Base-by-base conservation (phyloP, 2,329 filamentous ascomycete genomes). In the Ophiostoma pallidulum region DNA sequence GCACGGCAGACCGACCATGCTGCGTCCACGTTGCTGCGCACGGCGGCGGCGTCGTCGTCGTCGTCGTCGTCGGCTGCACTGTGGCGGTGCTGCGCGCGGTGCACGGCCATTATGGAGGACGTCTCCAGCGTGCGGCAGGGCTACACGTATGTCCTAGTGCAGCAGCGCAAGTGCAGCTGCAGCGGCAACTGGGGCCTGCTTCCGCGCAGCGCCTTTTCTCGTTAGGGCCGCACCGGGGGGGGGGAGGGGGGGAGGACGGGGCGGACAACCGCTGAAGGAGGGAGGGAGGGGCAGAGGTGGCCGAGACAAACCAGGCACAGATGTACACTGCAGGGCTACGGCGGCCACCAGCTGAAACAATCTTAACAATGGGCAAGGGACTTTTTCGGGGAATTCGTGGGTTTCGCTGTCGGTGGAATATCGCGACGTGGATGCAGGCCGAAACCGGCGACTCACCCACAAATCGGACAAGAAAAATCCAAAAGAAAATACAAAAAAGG, bases 41-140 rank as follows among this genome's bases (percentile, higher is more conserved):
- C 39, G 44, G 38, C 41, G 19, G 47, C 47, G 31, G 7, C 6
- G 41, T 42, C 37, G 38, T 13, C 36, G 19, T 31, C 18, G 20
- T 14, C 14, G 36, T 19, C 4, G 31, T 12, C 38, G 20, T 36
- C 31, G 31, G 31, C 49, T 52, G 48, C 47, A 36, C 59, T 60
- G 35, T 71, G 69, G 63, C 65, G 73, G 45, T 65, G 70, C 35
- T 81, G 75, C 57, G 74, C 75, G 18, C 68, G 82, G 33, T 86
- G 82, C 60, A 72, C 77, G 38, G 70, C 75, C 41, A 70, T 83
- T n/a, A 83, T 84, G 69, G 80, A 82, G 56, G 79, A 84, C 52
- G 64, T 75, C 0, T 62, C 60, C 24, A 67, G 62, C 13, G 63
- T 63, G 20, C 66, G 68, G 50, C 69, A 75, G 0, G 76, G 74